These are phyloP conservation scores for Fusarium ramigenum DNA, from an alignment of 2,329 filamentous ascomycete species.

Conservation along the genomic window DNA sequence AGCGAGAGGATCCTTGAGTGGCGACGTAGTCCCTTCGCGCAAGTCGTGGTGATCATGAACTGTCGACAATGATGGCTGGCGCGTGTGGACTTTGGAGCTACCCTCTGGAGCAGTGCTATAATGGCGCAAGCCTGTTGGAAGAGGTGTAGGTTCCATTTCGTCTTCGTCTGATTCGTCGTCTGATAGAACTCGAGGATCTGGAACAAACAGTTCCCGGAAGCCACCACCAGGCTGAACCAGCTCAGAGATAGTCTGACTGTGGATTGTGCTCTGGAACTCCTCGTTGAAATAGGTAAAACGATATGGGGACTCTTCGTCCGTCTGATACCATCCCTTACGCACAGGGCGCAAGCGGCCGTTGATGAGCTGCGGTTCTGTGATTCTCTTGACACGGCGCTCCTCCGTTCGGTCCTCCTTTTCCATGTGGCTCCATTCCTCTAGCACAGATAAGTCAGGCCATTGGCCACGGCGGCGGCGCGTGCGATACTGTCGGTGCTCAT, in stretches of 20 bases:
- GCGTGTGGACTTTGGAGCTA: constrained; percentile 56
- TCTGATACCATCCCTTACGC: constrained; percentile 82
- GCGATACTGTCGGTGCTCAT: constrained; percentile 47
- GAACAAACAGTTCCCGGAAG: constrained; percentile 90
- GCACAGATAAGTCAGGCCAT: constrained; percentile 85
- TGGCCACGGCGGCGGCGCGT: constrained; percentile 71
- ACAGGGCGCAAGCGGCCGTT: constrained; percentile 87
- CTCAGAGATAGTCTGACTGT: constrained; percentile 94
- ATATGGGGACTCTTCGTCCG: constrained; percentile 90
- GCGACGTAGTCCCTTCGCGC: constrained; percentile 42
- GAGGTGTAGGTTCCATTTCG: constrained; percentile 52
- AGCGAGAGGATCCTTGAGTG: constrained; percentile 44
- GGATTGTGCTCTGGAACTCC: constrained; percentile 93
- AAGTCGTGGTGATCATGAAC: constrained; percentile 35
- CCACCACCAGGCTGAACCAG: constrained; percentile 84
- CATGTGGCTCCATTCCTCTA: constrained; percentile 90
- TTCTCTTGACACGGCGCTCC: constrained; percentile 85
- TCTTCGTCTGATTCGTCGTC: constrained; percentile 78
- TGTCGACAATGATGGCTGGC: constrained; percentile 56
- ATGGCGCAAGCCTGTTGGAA: constrained; percentile 38
- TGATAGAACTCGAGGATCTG: constrained; percentile 79
- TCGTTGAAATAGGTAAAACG: constrained; percentile 99
- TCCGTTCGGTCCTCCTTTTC: constrained; percentile 88
- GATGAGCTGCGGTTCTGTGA: constrained; percentile 92
- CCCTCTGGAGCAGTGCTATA: constrained; percentile 45